Evolutionary conservation across 371 early-diverging fungal species (phyloP).

Genomic region (Syncephalastrum racemosum): DNA sequence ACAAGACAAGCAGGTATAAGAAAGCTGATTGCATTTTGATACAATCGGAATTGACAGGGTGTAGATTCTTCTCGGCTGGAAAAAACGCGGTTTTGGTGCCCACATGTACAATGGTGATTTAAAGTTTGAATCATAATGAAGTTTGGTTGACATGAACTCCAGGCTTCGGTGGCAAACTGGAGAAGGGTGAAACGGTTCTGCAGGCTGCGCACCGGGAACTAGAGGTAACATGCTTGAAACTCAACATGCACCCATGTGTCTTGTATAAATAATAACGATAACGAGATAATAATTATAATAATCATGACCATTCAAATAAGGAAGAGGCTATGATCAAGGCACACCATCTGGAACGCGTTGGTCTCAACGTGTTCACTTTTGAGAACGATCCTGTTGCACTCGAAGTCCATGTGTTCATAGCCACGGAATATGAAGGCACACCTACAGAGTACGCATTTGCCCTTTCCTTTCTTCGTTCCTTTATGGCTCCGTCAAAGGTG

Average conservation of each 20-base stretch:
- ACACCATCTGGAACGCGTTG: conserved; percentile 43
- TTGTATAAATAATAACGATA: background rate
- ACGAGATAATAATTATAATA: background rate
- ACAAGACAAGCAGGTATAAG: too few species aligned
- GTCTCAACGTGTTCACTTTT: conserved; percentile 60
- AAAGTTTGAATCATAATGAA: background rate
- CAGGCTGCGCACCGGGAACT: conserved; percentile 69
- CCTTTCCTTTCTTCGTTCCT: too few species aligned
- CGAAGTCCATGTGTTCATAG: conserved; percentile 60
- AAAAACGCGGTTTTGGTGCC: conserved; percentile 74
- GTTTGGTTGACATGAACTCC: background rate
- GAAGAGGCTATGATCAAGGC: conserved; percentile 66
- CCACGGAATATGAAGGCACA: conserved; percentile 44
- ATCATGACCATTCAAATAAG: conserved; percentile 1
- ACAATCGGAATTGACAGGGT: too few species aligned
- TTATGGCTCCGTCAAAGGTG: too few species aligned
- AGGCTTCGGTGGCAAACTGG: conserved; percentile 77
- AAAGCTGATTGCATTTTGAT: too few species aligned
- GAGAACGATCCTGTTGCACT: conserved; percentile 49
- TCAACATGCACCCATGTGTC: background rate
- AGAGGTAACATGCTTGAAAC: conserved; percentile 24
- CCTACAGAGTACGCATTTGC: conserved; percentile 49
- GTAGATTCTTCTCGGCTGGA: conserved; percentile 68
- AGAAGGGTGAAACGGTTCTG: conserved; percentile 61
- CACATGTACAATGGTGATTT: conserved; percentile 61